Evolutionary conservation across 805 yeast genomes (phyloP), one percentile per base, ranked within the genome.

Genomic region (Hyphopichia homilentoma): DNA sequence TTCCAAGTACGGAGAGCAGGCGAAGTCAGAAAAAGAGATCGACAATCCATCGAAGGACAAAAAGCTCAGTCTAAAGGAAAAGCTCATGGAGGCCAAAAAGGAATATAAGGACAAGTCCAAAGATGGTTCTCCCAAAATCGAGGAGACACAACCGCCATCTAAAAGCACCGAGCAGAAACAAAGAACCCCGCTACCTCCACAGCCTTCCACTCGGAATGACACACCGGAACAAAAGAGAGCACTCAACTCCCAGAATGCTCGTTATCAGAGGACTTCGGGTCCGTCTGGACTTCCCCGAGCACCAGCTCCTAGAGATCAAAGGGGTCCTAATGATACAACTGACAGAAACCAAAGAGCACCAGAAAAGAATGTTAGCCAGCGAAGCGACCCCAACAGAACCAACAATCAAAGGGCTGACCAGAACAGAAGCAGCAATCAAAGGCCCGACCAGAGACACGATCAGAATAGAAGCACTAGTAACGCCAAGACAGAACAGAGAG

Each of bases 31-130:
- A 17, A 16, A n/a, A 8, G 19, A 34, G 16, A 12, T 9, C 18
- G 31, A 17, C 12, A 14, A 24, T 3, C 23, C n/a, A 5, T 11
- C 19, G 15, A 17, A 12, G 7, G 24, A 35, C 33, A 21, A 35
- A 40, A 16, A 33, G 18, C 32, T 34, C 3, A 45, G 46, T 22
- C 38, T 54, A 26, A 52, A 50, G 27, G 36, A 51, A 1, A 44
- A 45, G 15, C 43, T 55, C 18, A 35, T 40, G 15, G 46, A 45
- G 31, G 60, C 54, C 16, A 54, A 50, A 34, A 45, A 36, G 16
- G 59, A 54, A 13, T 49, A 43, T 24, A 36, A 18, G 14, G 22
- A 27, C 9, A 36, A 11, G 16, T 26, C 18, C 6, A 29, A 38
- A 20, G 32, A 27, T 17, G 26, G 31, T 18, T 14, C 34, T 22